Conservation (phyloP, 1,284 basidiomycete genomes). For the Gymnopus androsaceus region DNA sequence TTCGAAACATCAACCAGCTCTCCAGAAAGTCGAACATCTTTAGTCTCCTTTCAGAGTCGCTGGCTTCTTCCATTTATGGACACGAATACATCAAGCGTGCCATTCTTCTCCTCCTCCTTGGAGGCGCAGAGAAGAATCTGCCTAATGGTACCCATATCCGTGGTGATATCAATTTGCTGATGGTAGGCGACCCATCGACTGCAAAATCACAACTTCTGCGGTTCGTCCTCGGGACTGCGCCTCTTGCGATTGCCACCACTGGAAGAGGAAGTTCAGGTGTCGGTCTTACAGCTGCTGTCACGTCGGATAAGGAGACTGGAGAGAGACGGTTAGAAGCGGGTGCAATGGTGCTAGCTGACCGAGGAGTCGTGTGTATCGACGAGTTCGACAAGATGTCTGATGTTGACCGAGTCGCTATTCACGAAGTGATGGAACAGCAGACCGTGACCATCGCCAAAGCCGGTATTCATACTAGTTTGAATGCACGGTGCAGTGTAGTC, state of each 20-base stretch:
- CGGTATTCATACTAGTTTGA: constrained; percentile 97
- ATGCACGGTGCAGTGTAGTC: constrained; percentile 96
- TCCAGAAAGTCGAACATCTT: constrained; percentile 88
- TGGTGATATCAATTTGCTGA: constrained; percentile 99
- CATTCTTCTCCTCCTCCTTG: constrained; percentile 88
- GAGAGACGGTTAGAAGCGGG: constrained; percentile 97
- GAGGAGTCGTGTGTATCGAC: constrained; percentile 98
- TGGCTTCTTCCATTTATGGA: constrained; percentile 97
- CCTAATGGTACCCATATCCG: constrained; percentile 98
- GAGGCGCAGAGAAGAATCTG: constrained; percentile 97
- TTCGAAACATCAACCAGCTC: constrained; percentile 95
- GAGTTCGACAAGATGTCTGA: constrained; percentile 99
- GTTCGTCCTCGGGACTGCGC: constrained; percentile 95
- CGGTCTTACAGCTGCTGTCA: constrained; percentile 99
- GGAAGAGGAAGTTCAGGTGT: constrained; percentile 97
- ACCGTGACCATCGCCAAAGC: constrained; percentile 99
- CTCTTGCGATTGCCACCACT: constrained; percentile 96
- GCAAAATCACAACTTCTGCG: constrained; percentile 97
- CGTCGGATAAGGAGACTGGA: constrained; percentile 96
- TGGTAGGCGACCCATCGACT: constrained; percentile 99
- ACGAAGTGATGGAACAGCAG: constrained; percentile 99
- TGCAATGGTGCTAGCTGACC: constrained; percentile 99
- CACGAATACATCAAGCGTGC: constrained; percentile 97
- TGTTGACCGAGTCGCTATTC: constrained; percentile 98
- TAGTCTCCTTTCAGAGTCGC: constrained; percentile 86